Base-by-base conservation (phyloP, 2,329 filamentous ascomycete species). In the Dactylellina leptospora region DNA sequence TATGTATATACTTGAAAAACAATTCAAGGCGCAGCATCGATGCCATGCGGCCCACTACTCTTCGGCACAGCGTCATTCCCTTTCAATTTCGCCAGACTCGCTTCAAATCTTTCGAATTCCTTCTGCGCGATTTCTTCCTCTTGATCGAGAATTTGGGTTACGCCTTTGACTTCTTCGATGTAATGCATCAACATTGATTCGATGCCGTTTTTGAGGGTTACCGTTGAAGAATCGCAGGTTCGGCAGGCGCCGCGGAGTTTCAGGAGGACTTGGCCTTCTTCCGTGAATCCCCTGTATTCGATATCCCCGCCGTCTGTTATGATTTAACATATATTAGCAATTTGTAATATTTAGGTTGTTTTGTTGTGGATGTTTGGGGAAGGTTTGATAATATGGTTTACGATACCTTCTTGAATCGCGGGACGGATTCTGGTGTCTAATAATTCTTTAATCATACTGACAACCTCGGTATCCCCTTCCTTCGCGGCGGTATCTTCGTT, bases 171-270 rank as follows among this genome's bases (percentile, higher is more conserved):
- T 80, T 97, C 95, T 80, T 97, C 93, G 75, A 97, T 90, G 80
- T 95, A 95, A 80, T 93, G 91, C 91, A 96, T 97, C 79, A 97
- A 81, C 95, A 99, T 97, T 75, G 91, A 91, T 84, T 99, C 95
- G 76, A 99, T 99, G 4, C 95, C 95, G 79, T 96, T 97, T 84
- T 96, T 96, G 75, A 99, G 81, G 27, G 95, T 99, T 33, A 97
- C 93, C 0, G 95, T 97, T 79, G 93, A 97, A 47, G 91, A 96
- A 80, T 97, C 95, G 80, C 95, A 99, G 18, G 93, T 97, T 75
- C 95, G 85, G 81, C 95, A 99, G 18, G 95, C 95, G 13, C 95
- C 95, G 51, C 93, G 85, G 77, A 99, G 81, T 84, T 96, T 97
- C 77, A 96, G 79, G 76, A 87, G 79, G n/a, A 96, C 95, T 74